Evolutionary conservation across 495 filamentous ascomycete genomes (phyloP), one percentile per base, ranked within the genome.

Genomic region (Penicillium arizonense): DNA sequence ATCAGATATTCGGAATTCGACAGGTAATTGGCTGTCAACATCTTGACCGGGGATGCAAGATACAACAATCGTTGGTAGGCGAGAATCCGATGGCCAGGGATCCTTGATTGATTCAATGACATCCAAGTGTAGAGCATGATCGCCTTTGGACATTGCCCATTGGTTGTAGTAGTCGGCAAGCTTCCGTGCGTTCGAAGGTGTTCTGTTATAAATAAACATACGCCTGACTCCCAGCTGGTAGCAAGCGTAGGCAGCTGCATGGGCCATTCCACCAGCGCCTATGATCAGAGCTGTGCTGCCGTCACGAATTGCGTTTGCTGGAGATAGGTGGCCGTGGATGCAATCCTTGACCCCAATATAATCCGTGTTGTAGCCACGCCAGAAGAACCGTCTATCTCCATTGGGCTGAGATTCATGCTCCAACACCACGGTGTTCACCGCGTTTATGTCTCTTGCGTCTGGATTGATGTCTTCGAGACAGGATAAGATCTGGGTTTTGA

Each of bases 401-500:
- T 59, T 54, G 1, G 64, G 44, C 11, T 67, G 61, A 5, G 20
- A 21, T 33, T 62, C 64, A 7, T 59, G 49, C 11, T 79, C 71
- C 20, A 82, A 53, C 63, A 84, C 85, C 4, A 89, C 69, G 1
- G 85, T 89, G 66, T 89, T 87, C 53, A 81, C 77, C 34, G 85
- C 84, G 30, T 83, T 79, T n/a, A 89, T 83, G 16, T 77, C 77
- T 13, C 71, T 71, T 18, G 73, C 84, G 59, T 87, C 82, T 2
- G 76, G 70, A 2, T 79, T 86, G 28, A 87, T 64, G 34, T 77
- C 71, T 60, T 88, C 82, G 4, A 88, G 75, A 37, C 82, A 69
- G 0, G 73, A 72, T 43, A 87, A 67, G 41, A 88, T 81, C 33
- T 76, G 73, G 11, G 86, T 73, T 64, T 89, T 89, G 67, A 82